Evolutionary conservation across 768 basidiomycete genomes (phyloP), one percentile per base, ranked within the genome.

Genomic region (Candolleomyces eurysporus): DNA sequence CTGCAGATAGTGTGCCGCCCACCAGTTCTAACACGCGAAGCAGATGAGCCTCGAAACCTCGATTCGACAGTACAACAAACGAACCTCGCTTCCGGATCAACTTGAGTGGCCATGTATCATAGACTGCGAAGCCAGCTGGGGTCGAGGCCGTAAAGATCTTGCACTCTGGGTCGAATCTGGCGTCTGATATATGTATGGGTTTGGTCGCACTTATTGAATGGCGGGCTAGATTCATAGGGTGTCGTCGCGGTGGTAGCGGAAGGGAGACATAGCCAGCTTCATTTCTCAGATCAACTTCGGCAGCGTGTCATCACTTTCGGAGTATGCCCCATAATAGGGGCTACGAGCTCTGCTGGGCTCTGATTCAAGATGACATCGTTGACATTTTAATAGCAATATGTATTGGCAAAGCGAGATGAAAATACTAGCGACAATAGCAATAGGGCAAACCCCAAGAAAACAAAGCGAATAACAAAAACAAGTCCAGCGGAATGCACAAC

Each of bases 221-320:
- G 69, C 92, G 86, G 67, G 87, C 91, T 70, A 94, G 80, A 81
- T 94, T 92, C 92, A 94, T 94, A 77, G 77, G 76, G 66, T 60
- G 54, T 22, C 43, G 54, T 40, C 21, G 60, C 19, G 43, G 60
- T 46, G 45, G 50, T 54, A 3, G 59, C 58, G 40, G 45, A 56
- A 61, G 60, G 40, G 32, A 43, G 50, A 61, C 60, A 61, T 61
- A 54, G 31, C 60, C 60, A 48, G 52, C 52, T 31, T 54, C 32
- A 39, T 54, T 51, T 26, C 52, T 54, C 52, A 54, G 52, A 54
- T 54, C 52, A 54, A 30, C 52, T 16, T 21, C 16, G 21, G 49
- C 52, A 32, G 11, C 55, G 50, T 57, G 43, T 52, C 22, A 19
- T 43, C 17, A 56, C 22, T 49, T 26, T 56, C 22, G 53, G 56